Evolutionary conservation across 2,329 filamentous ascomycete genomes (phyloP).

Genomic region (Neurospora sp.): DNA sequence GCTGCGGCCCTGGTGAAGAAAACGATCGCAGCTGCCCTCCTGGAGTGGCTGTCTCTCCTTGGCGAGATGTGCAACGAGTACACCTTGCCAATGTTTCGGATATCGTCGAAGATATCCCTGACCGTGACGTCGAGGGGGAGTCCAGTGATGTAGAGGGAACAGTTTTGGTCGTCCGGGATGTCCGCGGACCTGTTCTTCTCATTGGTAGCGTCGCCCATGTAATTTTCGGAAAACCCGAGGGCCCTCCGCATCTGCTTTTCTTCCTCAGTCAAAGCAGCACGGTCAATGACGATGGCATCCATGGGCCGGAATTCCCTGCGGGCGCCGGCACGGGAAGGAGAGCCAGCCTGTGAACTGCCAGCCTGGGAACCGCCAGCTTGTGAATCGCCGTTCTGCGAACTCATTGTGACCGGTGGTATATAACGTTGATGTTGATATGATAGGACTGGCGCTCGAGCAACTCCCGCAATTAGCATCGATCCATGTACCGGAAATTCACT

Average conservation of each 20-base stretch:
- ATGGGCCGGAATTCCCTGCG: background rate
- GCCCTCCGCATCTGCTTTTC: background rate
- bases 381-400: background rate
- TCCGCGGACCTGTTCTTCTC: conserved; percentile 28
- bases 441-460: no score
- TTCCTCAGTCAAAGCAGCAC: fast-evolving
- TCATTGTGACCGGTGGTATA: no score
- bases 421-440: no score
- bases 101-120: conserved; percentile 31
- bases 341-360: background rate
- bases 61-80: conserved; percentile 42
- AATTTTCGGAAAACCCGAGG: conserved; percentile 25
- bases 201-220: conserved; percentile 26
- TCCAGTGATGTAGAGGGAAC: conserved; percentile 42
- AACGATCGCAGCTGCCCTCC: conserved; percentile 37
- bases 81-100: conserved; percentile 39
- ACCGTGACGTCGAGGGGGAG: conserved; percentile 34
- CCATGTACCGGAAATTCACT: no score
- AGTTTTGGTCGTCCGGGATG: conserved; percentile 33
- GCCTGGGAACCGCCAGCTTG: background rate
- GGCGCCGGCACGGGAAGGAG: no score
- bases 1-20: conserved; percentile 35
- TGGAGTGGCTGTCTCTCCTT: conserved; percentile 29
- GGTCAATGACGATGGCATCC: background rate
- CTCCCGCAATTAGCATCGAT: no score